Conservation (phyloP, 2,329 filamentous ascomycete species). For the Aureobasidium sp. region DNA sequence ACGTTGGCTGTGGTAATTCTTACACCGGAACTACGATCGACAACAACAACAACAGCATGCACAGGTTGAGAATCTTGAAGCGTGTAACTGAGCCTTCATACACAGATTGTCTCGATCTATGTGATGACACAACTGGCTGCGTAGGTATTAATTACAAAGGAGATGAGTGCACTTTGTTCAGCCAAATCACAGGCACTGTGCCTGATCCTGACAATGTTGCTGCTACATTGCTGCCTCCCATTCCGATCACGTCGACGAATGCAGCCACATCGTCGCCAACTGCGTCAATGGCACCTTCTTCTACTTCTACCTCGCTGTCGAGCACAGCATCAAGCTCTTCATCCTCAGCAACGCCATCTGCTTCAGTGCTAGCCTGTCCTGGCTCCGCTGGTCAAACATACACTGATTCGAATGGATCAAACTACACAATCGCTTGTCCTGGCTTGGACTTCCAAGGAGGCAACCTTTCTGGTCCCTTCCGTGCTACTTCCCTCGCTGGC, state of each 20-base stretch:
- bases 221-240: conserved; percentile 4
- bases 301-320: background rate
- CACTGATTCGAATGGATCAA: conserved; percentile 19
- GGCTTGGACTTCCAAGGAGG: conserved; percentile 19
- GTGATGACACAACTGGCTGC: conserved; percentile 24
- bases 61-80: background rate
- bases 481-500: conserved; percentile 17
- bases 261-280: conserved; percentile 1
- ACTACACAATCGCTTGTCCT: conserved; percentile 22
- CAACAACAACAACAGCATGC: conserved; percentile 15
- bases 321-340: background rate
- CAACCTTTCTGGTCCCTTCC: conserved; percentile 19
- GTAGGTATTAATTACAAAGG: conserved; percentile 26
- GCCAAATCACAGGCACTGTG: conserved; percentile 24
- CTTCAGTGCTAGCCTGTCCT: conserved; percentile 20
- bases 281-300: background rate
- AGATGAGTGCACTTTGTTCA: conserved; percentile 27
- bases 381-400: conserved; percentile 18
- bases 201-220: conserved; percentile 22
- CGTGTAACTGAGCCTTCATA: conserved; percentile 19
- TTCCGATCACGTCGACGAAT: conserved; percentile 1
- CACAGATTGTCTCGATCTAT: conserved; percentile 23
- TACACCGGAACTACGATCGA: conserved; percentile 23
- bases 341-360: background rate
- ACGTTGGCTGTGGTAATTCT: conserved; percentile 22